Conservation (phyloP, 768 basidiomycete genomes). For the Naganishia antarctica region DNA sequence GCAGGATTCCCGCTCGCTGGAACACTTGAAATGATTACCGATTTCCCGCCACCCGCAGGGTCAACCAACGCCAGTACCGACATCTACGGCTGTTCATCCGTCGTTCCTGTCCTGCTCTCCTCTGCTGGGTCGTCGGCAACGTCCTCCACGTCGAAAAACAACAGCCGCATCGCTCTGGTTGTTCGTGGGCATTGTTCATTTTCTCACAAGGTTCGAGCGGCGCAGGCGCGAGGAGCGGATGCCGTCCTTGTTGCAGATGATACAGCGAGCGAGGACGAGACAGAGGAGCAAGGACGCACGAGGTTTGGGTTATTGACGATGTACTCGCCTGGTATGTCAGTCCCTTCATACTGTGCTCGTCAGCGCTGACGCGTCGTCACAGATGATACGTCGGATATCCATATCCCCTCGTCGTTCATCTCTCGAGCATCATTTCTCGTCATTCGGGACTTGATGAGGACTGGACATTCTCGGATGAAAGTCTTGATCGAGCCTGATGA, state of each 20-base stretch:
- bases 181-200: constrained; percentile 88
- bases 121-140: neutral
- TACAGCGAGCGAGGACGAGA: constrained; percentile 54
- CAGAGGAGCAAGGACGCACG: constrained; percentile 38
- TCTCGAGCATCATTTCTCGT: constrained; percentile 72
- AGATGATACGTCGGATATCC: constrained; percentile 78
- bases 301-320: constrained; percentile 77
- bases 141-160: neutral
- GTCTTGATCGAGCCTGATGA: constrained; percentile 43
- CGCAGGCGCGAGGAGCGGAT: constrained; percentile 66
- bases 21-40: constrained; percentile 10
- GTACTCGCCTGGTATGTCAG: constrained; percentile 74
- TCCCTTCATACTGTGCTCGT: neutral
- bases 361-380: neutral
- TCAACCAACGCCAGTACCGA: neutral
- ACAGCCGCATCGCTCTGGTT: constrained; percentile 65
- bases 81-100: constrained; percentile 24
- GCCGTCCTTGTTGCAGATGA: constrained; percentile 90
- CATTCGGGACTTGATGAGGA: constrained; percentile 63
- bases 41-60: constrained; percentile 14
- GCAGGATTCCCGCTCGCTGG: constrained; percentile 17
- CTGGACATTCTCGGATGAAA: constrained; percentile 54
- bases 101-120: neutral
- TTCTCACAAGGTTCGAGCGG: constrained; percentile 74
- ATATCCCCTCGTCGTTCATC: constrained; percentile 81